phyloP scores from a whole-genome alignment of 2,329 filamentous ascomycete genomes.

The Fusarium stilboides region DNA sequence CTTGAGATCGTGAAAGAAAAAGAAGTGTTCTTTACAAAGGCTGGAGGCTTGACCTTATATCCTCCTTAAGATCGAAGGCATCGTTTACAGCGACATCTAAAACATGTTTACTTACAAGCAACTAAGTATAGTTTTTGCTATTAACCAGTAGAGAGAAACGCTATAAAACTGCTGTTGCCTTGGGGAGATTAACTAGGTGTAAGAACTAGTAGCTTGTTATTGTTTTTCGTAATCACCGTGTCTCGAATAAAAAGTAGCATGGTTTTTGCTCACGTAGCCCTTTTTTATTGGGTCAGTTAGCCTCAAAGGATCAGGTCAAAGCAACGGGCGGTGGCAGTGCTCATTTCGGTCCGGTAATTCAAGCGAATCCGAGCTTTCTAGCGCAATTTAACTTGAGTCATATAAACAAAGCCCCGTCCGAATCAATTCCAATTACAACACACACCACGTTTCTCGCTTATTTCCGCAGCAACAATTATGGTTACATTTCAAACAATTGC shows the following conservation, averaged over 20 bases:
- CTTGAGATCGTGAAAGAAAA: no score
- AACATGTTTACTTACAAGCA: no score
- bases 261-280: background rate
- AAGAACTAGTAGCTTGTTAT: no score
- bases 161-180: no score
- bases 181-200: no score
- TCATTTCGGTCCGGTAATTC: slow-evolving; percentile 18
- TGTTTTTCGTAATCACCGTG: no score
- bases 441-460: background rate
- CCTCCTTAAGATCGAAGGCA: no score
- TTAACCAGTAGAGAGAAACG: no score
- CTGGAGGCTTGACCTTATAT: no score
- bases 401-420: slow-evolving; percentile 9
- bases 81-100: no score
- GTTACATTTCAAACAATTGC: background rate
- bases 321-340: background rate
- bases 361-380: background rate
- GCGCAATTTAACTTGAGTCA: background rate
- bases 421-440: background rate
- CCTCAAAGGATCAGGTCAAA: slow-evolving; percentile 16
- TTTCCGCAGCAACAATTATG: slow-evolving; percentile 6
- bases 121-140: no score
- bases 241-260: background rate
- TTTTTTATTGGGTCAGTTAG: slow-evolving; percentile 1
- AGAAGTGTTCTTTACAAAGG: no score